Evolutionary conservation across 371 early-diverging fungal genomes (phyloP).

Genomic region (Dichotomocladium elegans): DNA sequence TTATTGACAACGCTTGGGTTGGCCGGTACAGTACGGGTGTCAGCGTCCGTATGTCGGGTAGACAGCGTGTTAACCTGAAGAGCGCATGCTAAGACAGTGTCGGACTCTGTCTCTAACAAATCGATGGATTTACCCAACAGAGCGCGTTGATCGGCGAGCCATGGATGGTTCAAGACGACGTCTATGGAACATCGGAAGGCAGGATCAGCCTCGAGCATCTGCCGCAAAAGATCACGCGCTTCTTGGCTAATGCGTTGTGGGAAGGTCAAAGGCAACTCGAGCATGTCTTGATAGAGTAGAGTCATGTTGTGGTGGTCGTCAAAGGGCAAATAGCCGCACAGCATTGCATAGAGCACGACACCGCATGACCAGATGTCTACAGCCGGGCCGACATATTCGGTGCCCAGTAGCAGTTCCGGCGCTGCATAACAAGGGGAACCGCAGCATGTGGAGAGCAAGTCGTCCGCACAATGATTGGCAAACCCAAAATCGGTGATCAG

Average conservation of each 20-base stretch:
- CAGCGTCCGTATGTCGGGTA: neutral
- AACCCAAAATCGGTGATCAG: slow-evolving; percentile 98
- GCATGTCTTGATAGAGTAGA: slow-evolving; percentile 55
- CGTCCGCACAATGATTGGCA: slow-evolving; percentile 78
- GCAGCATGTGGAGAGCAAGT: slow-evolving; percentile 83
- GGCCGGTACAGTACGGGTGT: neutral
- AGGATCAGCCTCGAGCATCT: slow-evolving; percentile 54
- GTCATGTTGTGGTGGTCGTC: slow-evolving; percentile 71
- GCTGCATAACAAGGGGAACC: slow-evolving; percentile 96
- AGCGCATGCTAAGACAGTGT: no score
- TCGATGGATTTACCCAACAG: neutral
- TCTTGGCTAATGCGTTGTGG: slow-evolving; percentile 40
- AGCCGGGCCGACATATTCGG: slow-evolving; percentile 91
- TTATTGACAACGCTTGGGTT: neutral
- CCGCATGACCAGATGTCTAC: slow-evolving; percentile 95
- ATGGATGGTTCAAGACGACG: slow-evolving; percentile 47
- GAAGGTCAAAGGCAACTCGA: slow-evolving; percentile 47
- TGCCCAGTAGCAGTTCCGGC: slow-evolving; percentile 89
- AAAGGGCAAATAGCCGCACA: slow-evolving; percentile 73
- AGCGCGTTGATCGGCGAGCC: slow-evolving; percentile 30
- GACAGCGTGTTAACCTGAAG: no score
- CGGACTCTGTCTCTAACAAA: neutral
- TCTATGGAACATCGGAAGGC: slow-evolving; percentile 39
- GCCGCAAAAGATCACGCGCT: slow-evolving; percentile 31
- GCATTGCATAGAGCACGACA: slow-evolving; percentile 77